Conservation (phyloP, 1,284 basidiomycete species). For the Pseudozyma sp. region DNA sequence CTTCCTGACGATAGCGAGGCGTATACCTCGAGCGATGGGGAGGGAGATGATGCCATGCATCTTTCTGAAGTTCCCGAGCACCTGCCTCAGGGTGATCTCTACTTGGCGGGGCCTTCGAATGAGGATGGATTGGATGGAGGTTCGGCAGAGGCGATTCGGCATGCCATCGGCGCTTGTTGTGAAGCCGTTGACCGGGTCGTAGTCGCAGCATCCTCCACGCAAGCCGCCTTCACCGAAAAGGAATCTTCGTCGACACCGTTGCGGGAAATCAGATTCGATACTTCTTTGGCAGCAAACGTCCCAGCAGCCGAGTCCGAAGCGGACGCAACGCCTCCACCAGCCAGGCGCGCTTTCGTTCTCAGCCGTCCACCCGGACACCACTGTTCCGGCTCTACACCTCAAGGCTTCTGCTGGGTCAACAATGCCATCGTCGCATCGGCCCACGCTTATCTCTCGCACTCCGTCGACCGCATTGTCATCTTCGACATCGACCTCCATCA, state of each 20-base stretch:
- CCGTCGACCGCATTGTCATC: slow-evolving; percentile 82
- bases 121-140: slow-evolving; percentile 42
- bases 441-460: slow-evolving; percentile 87
- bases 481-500: slow-evolving; percentile 96
- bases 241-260: background rate
- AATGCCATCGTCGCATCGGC: slow-evolving; percentile 91
- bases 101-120: slow-evolving; percentile 57
- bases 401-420: slow-evolving; percentile 90
- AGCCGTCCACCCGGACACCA: slow-evolving; percentile 68
- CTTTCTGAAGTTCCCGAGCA: slow-evolving; percentile 58
- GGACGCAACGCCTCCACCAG: slow-evolving; percentile 19
- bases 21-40: slow-evolving; percentile 54
- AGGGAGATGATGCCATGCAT: slow-evolving; percentile 59
- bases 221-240: background rate
- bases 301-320: background rate
- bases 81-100: slow-evolving; percentile 64
- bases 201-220: slow-evolving; percentile 2
- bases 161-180: slow-evolving; percentile 61
- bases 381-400: slow-evolving; percentile 72
- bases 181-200: slow-evolving; percentile 66
- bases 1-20: slow-evolving; percentile 35
- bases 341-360: slow-evolving; percentile 65
- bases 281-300: too few relatives aligned
- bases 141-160: slow-evolving; percentile 62
- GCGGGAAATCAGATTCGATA: slow-evolving; percentile 19